Conservation (phyloP, 2,329 filamentous ascomycete genomes). For the Ophiostoma himal-ulmi region DNA sequence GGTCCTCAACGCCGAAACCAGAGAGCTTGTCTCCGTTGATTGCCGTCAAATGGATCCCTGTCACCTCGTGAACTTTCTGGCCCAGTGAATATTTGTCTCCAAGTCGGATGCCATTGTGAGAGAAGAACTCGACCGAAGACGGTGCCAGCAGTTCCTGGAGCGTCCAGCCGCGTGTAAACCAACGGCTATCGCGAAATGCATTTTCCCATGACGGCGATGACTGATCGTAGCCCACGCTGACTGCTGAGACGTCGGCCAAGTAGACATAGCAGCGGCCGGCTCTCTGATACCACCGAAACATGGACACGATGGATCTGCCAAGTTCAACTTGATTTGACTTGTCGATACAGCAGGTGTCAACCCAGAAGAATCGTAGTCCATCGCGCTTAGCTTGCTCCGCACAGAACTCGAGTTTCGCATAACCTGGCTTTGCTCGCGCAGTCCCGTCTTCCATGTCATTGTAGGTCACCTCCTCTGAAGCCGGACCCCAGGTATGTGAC, state of each 20-base stretch:
- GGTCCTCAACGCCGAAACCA: neutral
- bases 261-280: neutral
- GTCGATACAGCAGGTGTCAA: slow-evolving; percentile 12
- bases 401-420: neutral
- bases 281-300: slow-evolving; percentile 8
- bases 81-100: neutral
- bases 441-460: neutral
- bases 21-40: neutral
- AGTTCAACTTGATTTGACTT: neutral
- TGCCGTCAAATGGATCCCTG: neutral
- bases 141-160: slow-evolving; percentile 3
- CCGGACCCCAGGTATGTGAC: neutral
- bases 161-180: slow-evolving; percentile 1
- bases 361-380: slow-evolving; percentile 2
- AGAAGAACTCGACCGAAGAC: slow-evolving; percentile 4
- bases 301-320: neutral
- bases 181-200: neutral
- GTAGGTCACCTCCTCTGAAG: neutral
- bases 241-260: neutral
- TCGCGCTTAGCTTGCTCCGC: neutral
- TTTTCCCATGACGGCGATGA: neutral
- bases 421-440: neutral
- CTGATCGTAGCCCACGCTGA: neutral
- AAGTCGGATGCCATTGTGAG: neutral
- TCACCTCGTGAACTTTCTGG: neutral